Base-by-base conservation (phyloP, 2,329 filamentous ascomycete genomes). In the Sporothrix dimorphospora region DNA sequence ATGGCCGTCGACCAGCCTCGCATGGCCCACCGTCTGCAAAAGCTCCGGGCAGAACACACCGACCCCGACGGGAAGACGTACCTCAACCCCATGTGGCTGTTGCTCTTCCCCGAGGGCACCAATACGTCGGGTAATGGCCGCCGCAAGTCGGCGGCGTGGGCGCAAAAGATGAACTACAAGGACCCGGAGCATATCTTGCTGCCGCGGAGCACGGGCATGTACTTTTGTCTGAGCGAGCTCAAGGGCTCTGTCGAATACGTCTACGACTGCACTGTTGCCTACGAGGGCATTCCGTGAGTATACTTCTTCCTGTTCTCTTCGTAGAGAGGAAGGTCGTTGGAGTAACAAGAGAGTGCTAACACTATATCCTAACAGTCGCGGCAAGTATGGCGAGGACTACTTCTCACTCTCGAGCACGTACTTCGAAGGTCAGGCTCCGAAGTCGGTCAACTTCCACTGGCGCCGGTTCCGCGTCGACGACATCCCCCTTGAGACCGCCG, bases 361-460 rank as follows among this genome's bases (percentile, higher is more conserved):
- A n/a, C n/a, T n/a, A n/a, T n/a, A n/a, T n/a, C n/a, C n/a, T n/a
- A n/a, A n/a, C n/a, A n/a, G 91, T 30, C 91, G 91, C 72, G 92
- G 91, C 51, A 87, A 92, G 77, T 98, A 91, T 76, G 94, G 95
- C n/a, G 94, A 98, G 79, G 90, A 97, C 66, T 92, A 93, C 77
- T 98, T 97, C 81, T 94, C 93, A 0, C 85, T 99, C 4, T 88
- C 89, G 2, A 94, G 94, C 66, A 97, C 94, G 4, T 97, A 96
- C 79, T 91, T 98, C 74, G 89, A 96, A 80, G 94, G 96, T 14
- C 89, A 93, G 0, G 91, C 94, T 0, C 96, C 95, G 1, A 97
- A 94, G 80, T 97, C 94, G 1, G 94, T 98, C 78, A 98, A 98
- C 81, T 94, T 98, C 85, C 92, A 97, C 82, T 99, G 95, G 94